Base-by-base conservation (phyloP, 805 yeast genomes). In the Myxozyma mucilagina region DNA sequence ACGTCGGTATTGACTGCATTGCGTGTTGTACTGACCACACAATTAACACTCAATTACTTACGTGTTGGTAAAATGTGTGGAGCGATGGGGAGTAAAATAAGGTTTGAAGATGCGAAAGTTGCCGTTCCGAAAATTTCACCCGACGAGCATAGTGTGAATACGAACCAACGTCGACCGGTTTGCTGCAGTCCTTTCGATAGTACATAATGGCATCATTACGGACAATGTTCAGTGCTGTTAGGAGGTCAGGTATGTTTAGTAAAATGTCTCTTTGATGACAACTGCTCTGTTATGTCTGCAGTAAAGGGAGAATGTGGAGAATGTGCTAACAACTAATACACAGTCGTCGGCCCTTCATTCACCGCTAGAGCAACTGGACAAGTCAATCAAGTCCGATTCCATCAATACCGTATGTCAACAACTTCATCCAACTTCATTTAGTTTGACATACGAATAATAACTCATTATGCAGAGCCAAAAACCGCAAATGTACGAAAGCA, bases 401-500 rank as follows among this genome's bases (percentile, higher is more conserved):
- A 72, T 59, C 73, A 73, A 55, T 72, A 73, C 72, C 67, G 90
- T 90, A 64, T 11, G 56, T n/a, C 9, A n/a, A 24, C 10, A 20
- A 24, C 3, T 44, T 44, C 7, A 8, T 38, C 11, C n/a, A 16
- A 35, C 18, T 2, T 16, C 35, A 20, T 14, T 39, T 11, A 10
- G 36, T 8, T 16, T 39, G 45, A 24, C 4, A 10, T 13, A 13
- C 11, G 44, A n/a, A 14, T 39, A 36, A 11, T 43, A 35, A 45
- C 52, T 34, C 2, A 29, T 14, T n/a, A 2, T 13, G 20, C 20
- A 60, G 64, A 48, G n/a, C 96, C 96, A 44, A 80, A 93, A 69
- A 86, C 79, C 73, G 85, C 82, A 68, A 77, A 78, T 59, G 78
- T 84, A 51, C 80, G 83, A 69, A 93, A 93, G 75, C 89, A 90